phyloP scores from a whole-genome alignment of 768 basidiomycete species.

The Agaricus sinodeliciosus region DNA sequence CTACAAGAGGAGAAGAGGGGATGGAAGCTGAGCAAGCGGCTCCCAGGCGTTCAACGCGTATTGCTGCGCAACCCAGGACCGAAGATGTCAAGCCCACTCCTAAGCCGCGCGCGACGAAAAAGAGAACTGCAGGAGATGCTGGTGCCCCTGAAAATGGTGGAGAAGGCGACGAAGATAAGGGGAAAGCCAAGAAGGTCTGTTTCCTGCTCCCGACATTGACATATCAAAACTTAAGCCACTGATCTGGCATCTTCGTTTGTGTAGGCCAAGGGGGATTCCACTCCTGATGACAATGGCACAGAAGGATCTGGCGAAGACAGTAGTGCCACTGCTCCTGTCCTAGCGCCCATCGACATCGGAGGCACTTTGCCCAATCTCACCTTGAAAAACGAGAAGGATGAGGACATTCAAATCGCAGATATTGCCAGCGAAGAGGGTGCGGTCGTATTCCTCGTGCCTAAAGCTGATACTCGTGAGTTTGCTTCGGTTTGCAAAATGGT shows the following conservation, averaged over 20 bases:
- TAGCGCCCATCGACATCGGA: slow-evolving; percentile 57
- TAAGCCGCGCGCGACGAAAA: slow-evolving; percentile 31
- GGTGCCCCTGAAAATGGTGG: background rate
- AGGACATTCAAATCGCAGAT: slow-evolving; percentile 63
- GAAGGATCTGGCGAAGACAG: slow-evolving; percentile 20
- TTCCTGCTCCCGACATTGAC: background rate
- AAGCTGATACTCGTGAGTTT: slow-evolving; percentile 69
- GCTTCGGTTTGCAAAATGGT: background rate
- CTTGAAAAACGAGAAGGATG: slow-evolving; percentile 81
- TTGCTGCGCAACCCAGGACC: slow-evolving; percentile 42
- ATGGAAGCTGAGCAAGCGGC: slow-evolving; percentile 24
- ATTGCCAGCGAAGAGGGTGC: slow-evolving; percentile 67
- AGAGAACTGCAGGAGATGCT: slow-evolving; percentile 27
- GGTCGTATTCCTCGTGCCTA: slow-evolving; percentile 79
- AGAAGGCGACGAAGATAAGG: slow-evolving; percentile 21
- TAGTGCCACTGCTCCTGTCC: slow-evolving; percentile 15
- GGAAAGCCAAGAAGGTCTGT: slow-evolving; percentile 34
- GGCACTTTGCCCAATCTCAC: slow-evolving; percentile 66
- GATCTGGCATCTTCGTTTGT: slow-evolving; percentile 5
- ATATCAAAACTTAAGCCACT: background rate
- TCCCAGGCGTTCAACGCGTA: slow-evolving; percentile 50
- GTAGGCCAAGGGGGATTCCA: slow-evolving; percentile 27
- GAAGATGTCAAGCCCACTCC: slow-evolving; percentile 20
- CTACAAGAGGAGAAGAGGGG: slow-evolving; percentile 17
- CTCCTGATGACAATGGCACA: slow-evolving; percentile 2